Conservation (phyloP, 2,329 filamentous ascomycete species). For the Colletotrichum salicis region DNA sequence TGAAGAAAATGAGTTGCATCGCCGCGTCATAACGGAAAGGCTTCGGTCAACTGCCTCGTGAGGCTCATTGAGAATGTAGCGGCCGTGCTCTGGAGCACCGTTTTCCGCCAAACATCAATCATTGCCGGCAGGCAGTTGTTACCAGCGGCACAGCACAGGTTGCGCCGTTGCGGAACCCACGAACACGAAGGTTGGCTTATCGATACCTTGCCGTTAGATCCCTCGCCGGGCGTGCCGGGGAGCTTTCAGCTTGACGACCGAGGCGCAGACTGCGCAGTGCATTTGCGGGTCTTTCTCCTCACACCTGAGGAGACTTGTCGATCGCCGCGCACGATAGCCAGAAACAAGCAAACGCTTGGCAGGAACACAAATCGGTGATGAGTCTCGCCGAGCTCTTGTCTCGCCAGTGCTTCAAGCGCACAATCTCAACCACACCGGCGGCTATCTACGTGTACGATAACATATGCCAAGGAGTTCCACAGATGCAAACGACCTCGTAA, state of each 20-base stretch:
- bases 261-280: conserved; percentile 27
- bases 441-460: too few species aligned
- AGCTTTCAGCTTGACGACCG: conserved; percentile 20
- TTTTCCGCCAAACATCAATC: not conserved
- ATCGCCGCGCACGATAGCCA: not conserved
- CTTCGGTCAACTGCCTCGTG: not conserved
- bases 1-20: not conserved
- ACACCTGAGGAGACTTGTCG: conserved; percentile 6
- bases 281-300: conserved; percentile 1
- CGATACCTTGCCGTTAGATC: conserved; percentile 11
- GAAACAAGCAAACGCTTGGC: conserved; percentile 15
- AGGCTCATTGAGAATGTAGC: not conserved
- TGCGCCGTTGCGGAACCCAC: not conserved
- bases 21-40: not conserved
- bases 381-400: not conserved
- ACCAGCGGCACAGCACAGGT: not conserved
- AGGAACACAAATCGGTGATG: not conserved
- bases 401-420: not conserved
- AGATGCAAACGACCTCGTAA: not conserved
- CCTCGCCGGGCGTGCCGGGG: not conserved
- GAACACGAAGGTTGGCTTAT: conserved; percentile 20
- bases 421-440: not conserved
- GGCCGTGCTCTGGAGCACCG: not conserved
- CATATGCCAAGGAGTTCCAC: not conserved
- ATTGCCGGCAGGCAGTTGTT: not conserved